Base-by-base conservation (phyloP, 805 yeast genomes). In the Yarrowia yakushimensis region DNA sequence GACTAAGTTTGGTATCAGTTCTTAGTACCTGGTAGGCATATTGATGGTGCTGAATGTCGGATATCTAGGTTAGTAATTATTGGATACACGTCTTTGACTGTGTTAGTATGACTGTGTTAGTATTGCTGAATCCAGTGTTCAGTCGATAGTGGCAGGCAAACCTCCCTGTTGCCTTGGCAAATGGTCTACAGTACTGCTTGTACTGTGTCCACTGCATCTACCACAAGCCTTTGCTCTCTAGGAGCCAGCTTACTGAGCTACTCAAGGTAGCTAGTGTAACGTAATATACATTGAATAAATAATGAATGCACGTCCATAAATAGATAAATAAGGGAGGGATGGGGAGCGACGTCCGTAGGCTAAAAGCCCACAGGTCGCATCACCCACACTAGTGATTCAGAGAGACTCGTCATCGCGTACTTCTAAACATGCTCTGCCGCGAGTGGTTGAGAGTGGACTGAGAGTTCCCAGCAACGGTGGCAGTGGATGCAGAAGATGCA, bases 251-350 rank as follows among this genome's bases (percentile, higher is more conserved):
- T 17, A 4, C 50, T n/a, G 27, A 41, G 45, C 50, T 36, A 36
- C 41, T 36, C 6, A n/a, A 10, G 11, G n/a, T 33, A 18, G 37
- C 37, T 33, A 33, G 41, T 36, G 59, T 52, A 52, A 52, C 59
- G 59, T 52, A 52, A 25, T 52, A 52, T 52, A 52, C 59, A 52
- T 52, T 52, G 42, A 52, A 52, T 52, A 52, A 52, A 52, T 52
- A 52, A 52, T 52, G 59, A 52, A 52, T 52, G 59, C 59, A 52
- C 59, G 59, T 52, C 59, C 59, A 52, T 52, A 52, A 52, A 52
- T 52, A 52, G 59, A 52, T 52, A 52, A 52, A 52, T 52, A 52
- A 52, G 43, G 37, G 59, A 34, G 33, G 42, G 43, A 23, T 22
- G 28, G 59, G 59, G 59, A 52, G 59, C 59, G 59, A 52, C 59